phyloP scores from a whole-genome alignment of 2,329 filamentous ascomycete species.

The Cladorrhinum sp. region DNA sequence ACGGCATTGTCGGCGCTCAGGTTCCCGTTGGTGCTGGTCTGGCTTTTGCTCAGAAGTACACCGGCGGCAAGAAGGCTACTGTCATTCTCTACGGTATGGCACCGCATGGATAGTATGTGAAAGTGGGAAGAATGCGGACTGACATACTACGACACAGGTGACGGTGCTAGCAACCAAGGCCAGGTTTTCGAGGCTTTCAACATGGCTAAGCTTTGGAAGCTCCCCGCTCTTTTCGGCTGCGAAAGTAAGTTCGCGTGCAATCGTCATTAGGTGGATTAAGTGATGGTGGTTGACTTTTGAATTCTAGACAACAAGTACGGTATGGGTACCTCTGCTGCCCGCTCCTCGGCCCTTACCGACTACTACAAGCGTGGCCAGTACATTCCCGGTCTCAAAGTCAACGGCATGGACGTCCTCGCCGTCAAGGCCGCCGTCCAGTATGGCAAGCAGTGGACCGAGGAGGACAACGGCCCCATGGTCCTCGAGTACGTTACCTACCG shows the following conservation, averaged over 20 bases:
- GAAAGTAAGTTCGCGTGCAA: slow-evolving; percentile 70
- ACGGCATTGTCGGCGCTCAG: slow-evolving; percentile 98
- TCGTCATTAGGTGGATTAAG: no score
- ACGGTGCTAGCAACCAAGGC: slow-evolving; percentile 97
- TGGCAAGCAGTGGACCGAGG: slow-evolving; percentile 80
- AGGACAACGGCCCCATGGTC: slow-evolving; percentile 88
- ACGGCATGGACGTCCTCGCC: slow-evolving; percentile 98
- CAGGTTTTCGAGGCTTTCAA: slow-evolving; percentile 99
- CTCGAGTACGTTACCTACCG: slow-evolving; percentile 99
- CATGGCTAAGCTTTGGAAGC: slow-evolving; percentile 99
- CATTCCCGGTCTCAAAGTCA: slow-evolving; percentile 98
- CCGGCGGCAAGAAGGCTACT: slow-evolving; percentile 77
- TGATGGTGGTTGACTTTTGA: slow-evolving; percentile 27
- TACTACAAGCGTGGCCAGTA: slow-evolving; percentile 99
- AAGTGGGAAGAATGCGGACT: not conserved
- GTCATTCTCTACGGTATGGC: slow-evolving; percentile 73
- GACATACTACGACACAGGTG: slow-evolving; percentile 45
- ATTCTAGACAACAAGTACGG: slow-evolving; percentile 96
- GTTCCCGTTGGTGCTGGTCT: slow-evolving; percentile 95
- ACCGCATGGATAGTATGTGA: no score
- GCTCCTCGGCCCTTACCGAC: slow-evolving; percentile 92
- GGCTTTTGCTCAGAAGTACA: slow-evolving; percentile 96
- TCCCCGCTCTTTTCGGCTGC: slow-evolving; percentile 93
- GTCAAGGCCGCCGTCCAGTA: slow-evolving; percentile 96
- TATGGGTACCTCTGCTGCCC: slow-evolving; percentile 95